Conservation (phyloP, 352 stramenopile species). For the Pythium rhizo-oryzae region DNA sequence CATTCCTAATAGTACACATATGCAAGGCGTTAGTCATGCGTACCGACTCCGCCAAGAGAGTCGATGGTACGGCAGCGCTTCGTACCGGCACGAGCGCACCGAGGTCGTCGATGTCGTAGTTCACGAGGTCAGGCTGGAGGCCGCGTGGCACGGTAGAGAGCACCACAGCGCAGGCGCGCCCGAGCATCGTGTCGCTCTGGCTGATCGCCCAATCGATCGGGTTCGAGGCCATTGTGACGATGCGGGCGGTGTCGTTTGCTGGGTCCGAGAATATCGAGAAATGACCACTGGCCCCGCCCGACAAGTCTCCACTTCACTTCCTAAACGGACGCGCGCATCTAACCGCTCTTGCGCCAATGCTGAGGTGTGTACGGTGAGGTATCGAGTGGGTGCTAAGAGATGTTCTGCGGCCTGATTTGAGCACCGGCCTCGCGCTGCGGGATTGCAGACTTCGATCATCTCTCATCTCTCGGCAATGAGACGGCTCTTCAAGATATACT, state of each 20-base stretch:
- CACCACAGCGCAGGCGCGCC: slow-evolving; percentile 2
- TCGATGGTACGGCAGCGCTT: neutral
- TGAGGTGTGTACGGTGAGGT: too few relatives aligned
- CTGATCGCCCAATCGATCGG: slow-evolving; percentile 5
- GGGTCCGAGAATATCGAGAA: too few relatives aligned
- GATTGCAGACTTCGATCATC: neutral
- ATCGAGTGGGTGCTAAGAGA: neutral
- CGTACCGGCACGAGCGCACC: slow-evolving; percentile 15
- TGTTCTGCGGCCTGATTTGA: too few relatives aligned
- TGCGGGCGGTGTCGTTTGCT: neutral
- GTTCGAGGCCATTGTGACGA: neutral
- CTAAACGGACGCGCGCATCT: too few relatives aligned
- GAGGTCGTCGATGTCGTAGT: slow-evolving; percentile 17
- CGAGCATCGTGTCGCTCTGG: slow-evolving; percentile 7
- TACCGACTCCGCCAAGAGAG: too few relatives aligned
- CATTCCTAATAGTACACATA: slow-evolving; percentile 7
- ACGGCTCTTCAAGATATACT: neutral
- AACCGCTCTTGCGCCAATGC: too few relatives aligned
- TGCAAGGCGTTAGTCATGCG: too few relatives aligned
- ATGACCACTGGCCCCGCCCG: too few relatives aligned
- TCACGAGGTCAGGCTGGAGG: slow-evolving; percentile 13
- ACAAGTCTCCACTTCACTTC: too few relatives aligned
- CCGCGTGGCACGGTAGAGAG: slow-evolving; percentile 7
- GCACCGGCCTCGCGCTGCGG: neutral
- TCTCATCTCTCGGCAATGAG: neutral